Evolutionary conservation across 257 asterid species (phyloP), one percentile per base, ranked within the genome.

Genomic region (Primulina tabacum): DNA sequence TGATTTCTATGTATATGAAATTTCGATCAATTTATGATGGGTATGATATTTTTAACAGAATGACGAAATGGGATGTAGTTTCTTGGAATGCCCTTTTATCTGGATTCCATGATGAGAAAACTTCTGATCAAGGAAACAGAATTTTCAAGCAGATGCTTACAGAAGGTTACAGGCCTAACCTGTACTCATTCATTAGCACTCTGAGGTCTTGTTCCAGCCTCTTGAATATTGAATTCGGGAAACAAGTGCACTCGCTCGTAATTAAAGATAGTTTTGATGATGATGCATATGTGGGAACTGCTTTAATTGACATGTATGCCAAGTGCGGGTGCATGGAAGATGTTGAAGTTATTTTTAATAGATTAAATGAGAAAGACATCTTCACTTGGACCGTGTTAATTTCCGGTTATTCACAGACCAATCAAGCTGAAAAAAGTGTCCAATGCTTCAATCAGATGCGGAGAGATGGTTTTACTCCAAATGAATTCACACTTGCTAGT

Each of bases 71-170:
- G 71, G 92, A 89, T 79, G 78, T 85, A 20, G 76, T 92, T 77
- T 81, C 98, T 17, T 92, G 98, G 96, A 92, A 92, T 80, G 79
- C 81, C 69, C 85, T 87, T 26, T 80, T 92, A 64, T 88, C 92
- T 55, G 94, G 98, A 76, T 86, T 81, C 77, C 88, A 89, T 12
- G 81, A 77, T n/a, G 69, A 76, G 68, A 84, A 80, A 67, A 71
- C 71, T 60, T 86, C 84, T 77, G 81, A 84, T 78, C 86, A 78
- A 71, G 96, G 90, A 59, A 80, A 71, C 67, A 55, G 53, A 64
- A 73, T 79, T 76, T 89, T 85, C 75, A 83, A 70, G 77, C 75
- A 67, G 68, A 84, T 91, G 90, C 89, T 91, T 67, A 33, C 35
- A 7, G 89, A 85, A 82, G 90, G 89, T 75, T 75, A 83, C 72